Percentiles rank a stretch among this genome's conserved stretches.
Conservation (phyloP, 208 protist species). For the Leishmania major region DNA sequence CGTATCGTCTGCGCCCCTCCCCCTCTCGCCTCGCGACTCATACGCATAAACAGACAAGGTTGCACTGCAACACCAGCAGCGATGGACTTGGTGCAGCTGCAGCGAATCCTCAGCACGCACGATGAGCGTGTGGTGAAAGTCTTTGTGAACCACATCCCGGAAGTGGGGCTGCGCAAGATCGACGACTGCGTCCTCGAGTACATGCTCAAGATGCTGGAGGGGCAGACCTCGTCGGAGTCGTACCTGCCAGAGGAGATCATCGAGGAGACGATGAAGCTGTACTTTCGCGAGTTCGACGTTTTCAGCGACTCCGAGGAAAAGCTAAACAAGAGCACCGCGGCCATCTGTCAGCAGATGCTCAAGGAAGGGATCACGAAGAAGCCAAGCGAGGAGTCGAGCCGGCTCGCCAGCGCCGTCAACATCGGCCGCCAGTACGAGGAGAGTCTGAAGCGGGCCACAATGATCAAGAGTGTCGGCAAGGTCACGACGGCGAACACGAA, state of each 20-base stretch:
- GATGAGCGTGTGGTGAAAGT: constrained; percentile 54
- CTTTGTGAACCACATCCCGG: constrained; percentile 73
- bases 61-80: background rate
- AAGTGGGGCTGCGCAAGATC: constrained; percentile 69
- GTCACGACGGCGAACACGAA: constrained; percentile 85
- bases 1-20: background rate
- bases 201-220: constrained; percentile 87
- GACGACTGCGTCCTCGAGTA: constrained; percentile 86
- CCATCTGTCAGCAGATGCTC: constrained; percentile 67
- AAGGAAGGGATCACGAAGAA: constrained; percentile 62
- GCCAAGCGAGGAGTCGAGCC: constrained; percentile 68
- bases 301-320: constrained; percentile 46
- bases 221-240: constrained; percentile 75
- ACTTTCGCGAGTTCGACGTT: constrained; percentile 81
- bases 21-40: background rate
- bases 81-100: constrained; percentile 70
- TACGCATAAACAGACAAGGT: background rate
- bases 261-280: constrained; percentile 69
- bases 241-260: constrained; percentile 83
- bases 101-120: constrained; percentile 58
- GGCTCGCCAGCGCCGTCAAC: constrained; percentile 79
- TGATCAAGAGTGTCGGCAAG: constrained; percentile 87
- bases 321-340: constrained; percentile 33
- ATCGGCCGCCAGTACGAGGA: constrained; percentile 91
- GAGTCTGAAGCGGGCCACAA: constrained; percentile 77